Evolutionary conservation across 2,329 filamentous ascomycete species (phyloP).

Genomic region (Trichoderma harzianum): DNA sequence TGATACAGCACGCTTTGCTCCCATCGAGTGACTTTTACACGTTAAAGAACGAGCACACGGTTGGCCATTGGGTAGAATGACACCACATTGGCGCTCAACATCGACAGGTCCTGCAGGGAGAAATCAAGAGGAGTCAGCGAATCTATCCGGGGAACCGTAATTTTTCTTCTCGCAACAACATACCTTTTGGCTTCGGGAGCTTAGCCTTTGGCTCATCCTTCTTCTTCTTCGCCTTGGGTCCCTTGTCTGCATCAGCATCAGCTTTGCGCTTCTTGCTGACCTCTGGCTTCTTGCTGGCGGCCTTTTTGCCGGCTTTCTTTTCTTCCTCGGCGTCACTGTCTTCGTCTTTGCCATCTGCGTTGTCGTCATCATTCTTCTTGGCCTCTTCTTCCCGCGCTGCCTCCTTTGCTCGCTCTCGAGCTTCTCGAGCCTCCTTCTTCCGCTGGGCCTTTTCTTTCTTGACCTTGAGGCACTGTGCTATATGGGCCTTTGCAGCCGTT

Average conservation of each 20-base stretch:
- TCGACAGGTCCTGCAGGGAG: slow-evolving; percentile 68
- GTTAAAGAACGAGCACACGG: slow-evolving; percentile 85
- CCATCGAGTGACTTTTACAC: slow-evolving; percentile 95
- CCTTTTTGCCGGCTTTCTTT: slow-evolving; percentile 56
- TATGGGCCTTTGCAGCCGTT: slow-evolving; percentile 71
- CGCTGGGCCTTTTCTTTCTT: slow-evolving; percentile 79
- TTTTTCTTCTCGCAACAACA: neutral
- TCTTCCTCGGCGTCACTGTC: slow-evolving; percentile 46
- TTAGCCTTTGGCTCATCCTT: slow-evolving; percentile 89
- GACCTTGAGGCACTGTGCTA: slow-evolving; percentile 76
- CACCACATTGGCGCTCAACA: slow-evolving; percentile 90
- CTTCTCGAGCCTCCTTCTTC: slow-evolving; percentile 72
- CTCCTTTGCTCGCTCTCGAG: slow-evolving; percentile 62
- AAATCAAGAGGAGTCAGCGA: neutral
- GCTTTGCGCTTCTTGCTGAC: slow-evolving; percentile 78
- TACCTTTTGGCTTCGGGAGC: slow-evolving; percentile 77
- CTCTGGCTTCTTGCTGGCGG: slow-evolving; percentile 64
- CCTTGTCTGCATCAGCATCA: slow-evolving; percentile 73
- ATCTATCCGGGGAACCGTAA: neutral
- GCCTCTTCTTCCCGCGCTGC: slow-evolving; percentile 56
- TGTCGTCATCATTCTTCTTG: slow-evolving; percentile 48
- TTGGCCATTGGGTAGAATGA: slow-evolving; percentile 77
- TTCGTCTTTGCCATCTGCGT: slow-evolving; percentile 48
- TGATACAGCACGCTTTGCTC: slow-evolving; percentile 82
- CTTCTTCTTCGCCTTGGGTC: slow-evolving; percentile 87